Conservation (phyloP, 163 green algal genomes). For the Trebouxiophyceae sp. region DNA sequence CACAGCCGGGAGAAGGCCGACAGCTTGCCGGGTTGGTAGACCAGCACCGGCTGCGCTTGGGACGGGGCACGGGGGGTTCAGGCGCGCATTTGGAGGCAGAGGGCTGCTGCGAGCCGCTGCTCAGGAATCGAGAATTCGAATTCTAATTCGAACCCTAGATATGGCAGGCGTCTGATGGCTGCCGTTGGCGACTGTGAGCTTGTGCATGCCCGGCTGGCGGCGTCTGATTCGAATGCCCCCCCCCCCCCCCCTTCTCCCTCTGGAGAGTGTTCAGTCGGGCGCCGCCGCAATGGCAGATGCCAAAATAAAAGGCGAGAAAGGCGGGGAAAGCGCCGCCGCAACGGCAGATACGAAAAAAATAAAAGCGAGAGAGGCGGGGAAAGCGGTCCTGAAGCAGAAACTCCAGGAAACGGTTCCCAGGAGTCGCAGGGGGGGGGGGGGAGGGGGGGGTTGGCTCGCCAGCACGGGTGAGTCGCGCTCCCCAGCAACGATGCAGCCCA, state of each 20-base stretch:
- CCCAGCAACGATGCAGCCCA: conserved; percentile 90
- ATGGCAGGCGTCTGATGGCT: neutral
- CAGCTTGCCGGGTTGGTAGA: conserved; percentile 89
- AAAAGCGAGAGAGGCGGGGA: neutral
- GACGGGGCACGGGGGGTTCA: no score
- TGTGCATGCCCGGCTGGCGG: neutral
- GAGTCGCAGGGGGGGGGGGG: no score
- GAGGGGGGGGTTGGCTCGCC: conserved; percentile 26
- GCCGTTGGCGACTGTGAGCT: neutral
- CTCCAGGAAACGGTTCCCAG: no score
- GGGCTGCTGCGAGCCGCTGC: neutral
- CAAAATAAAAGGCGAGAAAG: neutral
- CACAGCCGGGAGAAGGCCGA: conserved; percentile 56
- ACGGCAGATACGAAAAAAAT: neutral
- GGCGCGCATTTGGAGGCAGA: no score
- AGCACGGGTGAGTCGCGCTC: conserved; percentile 94
- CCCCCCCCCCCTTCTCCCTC: no score
- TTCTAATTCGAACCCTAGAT: no score
- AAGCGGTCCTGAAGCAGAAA: neutral
- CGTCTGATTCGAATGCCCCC: no score
- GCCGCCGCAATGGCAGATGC: neutral
- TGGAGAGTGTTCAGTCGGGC: no score
- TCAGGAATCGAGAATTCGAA: no score
- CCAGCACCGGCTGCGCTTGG: conserved; percentile 82
- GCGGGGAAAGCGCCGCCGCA: neutral